Base-by-base conservation (phyloP, 352 stramenopile genomes). In the Pythium coloratum region DNA sequence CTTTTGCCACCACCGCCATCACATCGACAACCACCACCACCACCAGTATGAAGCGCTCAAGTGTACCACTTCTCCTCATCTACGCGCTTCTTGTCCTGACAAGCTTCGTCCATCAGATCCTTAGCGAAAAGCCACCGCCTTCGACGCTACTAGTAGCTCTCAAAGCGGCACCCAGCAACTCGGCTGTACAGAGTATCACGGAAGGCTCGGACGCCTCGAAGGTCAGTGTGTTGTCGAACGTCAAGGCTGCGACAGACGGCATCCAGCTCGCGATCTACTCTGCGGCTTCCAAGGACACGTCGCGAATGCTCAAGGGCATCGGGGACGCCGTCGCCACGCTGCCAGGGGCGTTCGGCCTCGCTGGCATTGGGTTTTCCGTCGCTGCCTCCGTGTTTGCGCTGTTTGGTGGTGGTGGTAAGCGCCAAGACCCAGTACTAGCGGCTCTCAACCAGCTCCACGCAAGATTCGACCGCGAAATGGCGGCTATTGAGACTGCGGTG, bases 321-420 rank as follows among this genome's bases (percentile, higher is more conserved):
- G 73, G 77, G 0, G 77, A 85, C 14, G 75, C 77, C 3, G 50
- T 81, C 1, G 66, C 59, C 10, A 69, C 72, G 26, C 58, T 85
- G 1, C 77, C 77, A 0, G 73, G 68, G 14, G 71, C 72, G 5
- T 72, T 78, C 3, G 77, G 77, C 8, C 75, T 64, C 34, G 67
- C 70, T n/a, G 77, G 77, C 0, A 71, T 85, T 18, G 77, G 73
- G 2, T 85, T 85, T 54, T 85, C 77, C 1, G 54, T 85, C 24
- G 75, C 75, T 0, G 77, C 77, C 3, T 81, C 77, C 1, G 67
- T 76, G 16, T 72, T 78, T 42, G 70, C 77, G 9, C 3, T 69
- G 1, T 44, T 54, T 7, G 57, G 59, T 0, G 54, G 59, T 8
- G 2, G 46, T 1, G 56, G 34, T 0, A 71, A 49, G 12, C 62